Conservation (phyloP, 2,329 filamentous ascomycete species). For the Colletotrichum tropicicola region DNA sequence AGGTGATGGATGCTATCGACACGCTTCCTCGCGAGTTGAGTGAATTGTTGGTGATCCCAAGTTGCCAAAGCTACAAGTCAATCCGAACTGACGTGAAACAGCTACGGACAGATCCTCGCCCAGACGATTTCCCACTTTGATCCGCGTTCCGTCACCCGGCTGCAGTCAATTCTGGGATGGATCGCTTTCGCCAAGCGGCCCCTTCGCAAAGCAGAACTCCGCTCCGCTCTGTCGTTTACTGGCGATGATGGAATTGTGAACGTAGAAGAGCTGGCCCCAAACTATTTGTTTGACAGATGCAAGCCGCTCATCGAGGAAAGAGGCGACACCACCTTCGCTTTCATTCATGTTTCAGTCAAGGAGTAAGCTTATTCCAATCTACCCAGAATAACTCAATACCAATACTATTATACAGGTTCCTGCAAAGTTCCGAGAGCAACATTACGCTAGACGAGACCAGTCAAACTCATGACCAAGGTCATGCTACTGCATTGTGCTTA, state of each 20-base stretch:
- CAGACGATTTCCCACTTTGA: constrained; percentile 36
- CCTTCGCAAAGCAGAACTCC: constrained; percentile 40
- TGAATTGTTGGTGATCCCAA: constrained; percentile 35
- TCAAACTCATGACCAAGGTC: not conserved
- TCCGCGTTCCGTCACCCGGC: constrained; percentile 34
- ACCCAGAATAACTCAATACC: not conserved
- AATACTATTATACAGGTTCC: not conserved
- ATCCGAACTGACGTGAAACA: constrained; percentile 17
- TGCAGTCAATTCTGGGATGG: constrained; percentile 42
- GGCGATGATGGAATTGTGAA: constrained; percentile 11
- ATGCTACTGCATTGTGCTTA: not conserved
- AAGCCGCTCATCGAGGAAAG: constrained; percentile 33
- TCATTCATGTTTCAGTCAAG: constrained; percentile 38
- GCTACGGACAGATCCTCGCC: constrained; percentile 40
- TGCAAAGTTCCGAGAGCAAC: not conserved
- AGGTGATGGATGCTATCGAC: constrained; percentile 36
- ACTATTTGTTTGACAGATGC: constrained; percentile 33
- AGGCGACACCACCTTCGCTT: constrained; percentile 30
- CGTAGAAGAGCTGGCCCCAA: constrained; percentile 29
- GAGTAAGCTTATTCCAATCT: constrained; percentile 17
- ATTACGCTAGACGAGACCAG: not conserved
- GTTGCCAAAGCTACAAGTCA: not conserved
- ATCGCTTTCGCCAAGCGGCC: constrained; percentile 44
- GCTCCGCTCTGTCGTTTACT: constrained; percentile 41
- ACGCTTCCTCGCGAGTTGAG: constrained; percentile 34